Conservation (phyloP, 257 asterid species). For the Plantago ovata region DNA sequence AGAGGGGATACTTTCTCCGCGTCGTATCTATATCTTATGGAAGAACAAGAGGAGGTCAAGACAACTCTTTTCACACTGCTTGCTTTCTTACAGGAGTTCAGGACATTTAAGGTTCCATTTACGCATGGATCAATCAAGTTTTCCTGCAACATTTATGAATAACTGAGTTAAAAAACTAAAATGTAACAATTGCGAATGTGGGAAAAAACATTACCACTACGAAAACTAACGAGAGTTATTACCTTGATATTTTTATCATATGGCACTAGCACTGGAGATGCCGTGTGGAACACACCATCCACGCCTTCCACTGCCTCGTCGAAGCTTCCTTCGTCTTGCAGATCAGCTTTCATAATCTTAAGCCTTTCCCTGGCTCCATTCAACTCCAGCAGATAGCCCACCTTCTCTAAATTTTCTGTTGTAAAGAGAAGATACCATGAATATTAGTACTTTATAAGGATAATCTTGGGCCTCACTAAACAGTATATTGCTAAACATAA, state of each 20-base stretch:
- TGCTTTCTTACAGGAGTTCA: conserved; percentile 70
- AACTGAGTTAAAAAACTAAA: background rate
- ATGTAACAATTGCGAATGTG: background rate
- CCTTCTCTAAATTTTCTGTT: conserved; percentile 56
- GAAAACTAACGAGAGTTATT: too few species aligned
- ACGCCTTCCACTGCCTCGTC: conserved; percentile 77
- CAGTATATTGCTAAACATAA: too few species aligned
- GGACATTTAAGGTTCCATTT: conserved; percentile 80
- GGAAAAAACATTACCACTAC: too few species aligned
- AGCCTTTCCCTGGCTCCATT: conserved; percentile 90
- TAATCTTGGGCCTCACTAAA: too few species aligned
- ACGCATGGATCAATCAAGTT: conserved; percentile 75
- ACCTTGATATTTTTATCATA: conserved; percentile 59
- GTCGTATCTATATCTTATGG: conserved; percentile 72
- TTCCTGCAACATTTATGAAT: conserved; percentile 37
- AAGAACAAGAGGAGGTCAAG: conserved; percentile 87
- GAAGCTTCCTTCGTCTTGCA: conserved; percentile 73
- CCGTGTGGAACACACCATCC: conserved; percentile 88
- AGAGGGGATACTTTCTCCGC: conserved; percentile 56
- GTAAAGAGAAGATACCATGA: background rate
- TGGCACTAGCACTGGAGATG: conserved; percentile 78
- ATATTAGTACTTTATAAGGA: too few species aligned
- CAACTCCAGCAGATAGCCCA: conserved; percentile 65
- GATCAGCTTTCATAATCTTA: conserved; percentile 64
- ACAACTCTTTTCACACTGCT: conserved; percentile 69